Conservation (phyloP, 2,329 filamentous ascomycete genomes). For the Ilyonectria robusta region DNA sequence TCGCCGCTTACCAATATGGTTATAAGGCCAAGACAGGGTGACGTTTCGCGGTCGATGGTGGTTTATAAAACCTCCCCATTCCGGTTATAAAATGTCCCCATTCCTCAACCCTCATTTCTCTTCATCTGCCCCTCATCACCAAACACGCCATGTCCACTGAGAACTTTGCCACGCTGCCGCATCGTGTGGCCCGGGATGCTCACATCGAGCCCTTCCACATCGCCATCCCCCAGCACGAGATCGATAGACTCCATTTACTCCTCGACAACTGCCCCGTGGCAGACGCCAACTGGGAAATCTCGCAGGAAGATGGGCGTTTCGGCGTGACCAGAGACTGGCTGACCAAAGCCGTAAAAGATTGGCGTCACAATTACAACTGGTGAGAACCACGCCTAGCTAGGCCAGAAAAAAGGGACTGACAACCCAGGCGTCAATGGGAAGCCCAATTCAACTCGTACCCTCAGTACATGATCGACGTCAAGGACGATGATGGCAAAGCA, state of each 20-base stretch:
- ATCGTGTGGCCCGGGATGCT: no score
- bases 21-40: no score
- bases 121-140: no score
- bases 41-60: no score
- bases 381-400: background rate
- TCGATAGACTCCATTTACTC: slow-evolving; percentile 13
- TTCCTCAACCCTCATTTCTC: no score
- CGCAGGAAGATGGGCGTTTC: slow-evolving; percentile 4
- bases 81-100: no score
- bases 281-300: slow-evolving; percentile 2
- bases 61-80: no score
- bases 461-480: slow-evolving; percentile 32
- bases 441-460: slow-evolving; percentile 26
- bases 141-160: no score
- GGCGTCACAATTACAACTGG: slow-evolving; percentile 15
- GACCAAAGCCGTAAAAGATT: slow-evolving; percentile 8
- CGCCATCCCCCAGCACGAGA: slow-evolving; percentile 7
- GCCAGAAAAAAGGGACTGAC: background rate
- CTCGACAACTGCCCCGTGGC: slow-evolving; percentile 11
- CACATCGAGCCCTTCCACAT: slow-evolving; percentile 4
- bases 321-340: slow-evolving; percentile 13
- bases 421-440: slow-evolving; percentile 33
- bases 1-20: no score
- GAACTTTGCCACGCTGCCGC: no score
- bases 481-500: slow-evolving; percentile 17